Conservation (phyloP, 1,139 yeast genomes). For the Arxiozyma slooffiae region DNA sequence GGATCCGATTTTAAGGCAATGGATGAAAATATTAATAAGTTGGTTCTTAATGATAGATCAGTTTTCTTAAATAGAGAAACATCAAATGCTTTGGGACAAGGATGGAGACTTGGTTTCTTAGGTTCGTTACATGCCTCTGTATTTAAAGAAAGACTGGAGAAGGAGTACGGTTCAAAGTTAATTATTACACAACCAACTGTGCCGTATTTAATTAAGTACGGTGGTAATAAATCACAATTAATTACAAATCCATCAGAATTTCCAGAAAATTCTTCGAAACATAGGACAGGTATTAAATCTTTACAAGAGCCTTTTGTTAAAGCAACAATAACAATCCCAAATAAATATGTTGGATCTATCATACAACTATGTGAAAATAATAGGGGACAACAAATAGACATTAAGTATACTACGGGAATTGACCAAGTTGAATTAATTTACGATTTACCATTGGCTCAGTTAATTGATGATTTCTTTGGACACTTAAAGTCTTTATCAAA, state of each 20-base stretch:
- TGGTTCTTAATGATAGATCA: conserved; percentile 84
- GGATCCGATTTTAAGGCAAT: conserved; percentile 81
- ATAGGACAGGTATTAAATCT: conserved; percentile 4
- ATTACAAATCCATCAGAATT: conserved; percentile 89
- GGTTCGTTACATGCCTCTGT: conserved; percentile 95
- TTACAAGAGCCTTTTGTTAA: conserved; percentile 84
- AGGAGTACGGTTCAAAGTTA: conserved; percentile 86
- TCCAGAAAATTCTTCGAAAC: conserved; percentile 36
- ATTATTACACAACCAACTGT: conserved; percentile 95
- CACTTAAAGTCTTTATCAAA: conserved; percentile 79
- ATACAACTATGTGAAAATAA: conserved; percentile 77
- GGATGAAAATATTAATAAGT: conserved; percentile 82
- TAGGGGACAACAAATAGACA: conserved; percentile 72
- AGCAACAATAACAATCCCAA: conserved; percentile 84
- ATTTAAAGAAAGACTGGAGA: conserved; percentile 80
- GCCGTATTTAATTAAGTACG: conserved; percentile 66
- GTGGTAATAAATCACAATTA: conserved; percentile 52
- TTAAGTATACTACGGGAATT: conserved; percentile 64
- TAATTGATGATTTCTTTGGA: conserved; percentile 93
- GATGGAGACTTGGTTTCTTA: conserved; percentile 92
- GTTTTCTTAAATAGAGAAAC: conserved; percentile 85
- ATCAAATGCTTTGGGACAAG: conserved; percentile 90
- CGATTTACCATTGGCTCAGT: conserved; percentile 73
- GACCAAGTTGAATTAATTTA: conserved; percentile 73
- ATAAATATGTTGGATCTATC: conserved; percentile 77